A percentile compares a stretch with the other conserved stretches of the same genome.
These are phyloP conservation scores for Aspergillus luchuensis DNA, from an alignment of 2,329 filamentous ascomycete species.

Conservation along the genomic window DNA sequence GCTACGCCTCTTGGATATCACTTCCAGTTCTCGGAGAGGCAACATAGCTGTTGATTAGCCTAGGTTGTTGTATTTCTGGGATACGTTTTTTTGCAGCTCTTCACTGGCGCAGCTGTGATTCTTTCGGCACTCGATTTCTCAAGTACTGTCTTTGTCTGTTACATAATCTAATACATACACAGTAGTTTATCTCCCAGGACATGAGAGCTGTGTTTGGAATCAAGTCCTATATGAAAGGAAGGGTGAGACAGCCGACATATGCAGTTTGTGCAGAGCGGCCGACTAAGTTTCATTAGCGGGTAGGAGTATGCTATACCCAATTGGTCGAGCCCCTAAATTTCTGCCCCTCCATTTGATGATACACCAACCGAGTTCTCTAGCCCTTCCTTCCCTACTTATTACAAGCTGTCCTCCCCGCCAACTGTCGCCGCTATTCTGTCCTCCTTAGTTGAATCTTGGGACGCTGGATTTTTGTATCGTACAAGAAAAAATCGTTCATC, in stretches of 20 bases:
- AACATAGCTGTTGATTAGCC: not conserved
- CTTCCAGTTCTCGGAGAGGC: not conserved
- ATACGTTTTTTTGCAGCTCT: not conserved
- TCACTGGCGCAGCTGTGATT: not conserved
- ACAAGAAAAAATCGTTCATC: conserved; percentile 21
- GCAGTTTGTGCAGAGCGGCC: not conserved
- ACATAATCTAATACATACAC: not conserved
- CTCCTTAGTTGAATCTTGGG: not conserved
- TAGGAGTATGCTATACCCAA: not conserved
- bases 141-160: not conserved
- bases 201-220: not conserved
- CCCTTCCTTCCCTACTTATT: not conserved
- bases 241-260: not conserved
- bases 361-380: conserved; percentile 2
- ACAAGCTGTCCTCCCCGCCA: not conserved
- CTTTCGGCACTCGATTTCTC: not conserved
- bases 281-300: not conserved
- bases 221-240: not conserved
- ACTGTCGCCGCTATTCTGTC: not conserved
- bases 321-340: conserved; percentile 1
- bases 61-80: not conserved
- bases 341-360: not conserved
- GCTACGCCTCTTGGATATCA: not conserved
- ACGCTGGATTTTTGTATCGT: not conserved
- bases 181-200: not conserved